A percentile compares a stretch with the other conserved stretches of the same genome.
Conservation (phyloP, 2,329 filamentous ascomycete genomes). For the Pestalotiopsis sp. region DNA sequence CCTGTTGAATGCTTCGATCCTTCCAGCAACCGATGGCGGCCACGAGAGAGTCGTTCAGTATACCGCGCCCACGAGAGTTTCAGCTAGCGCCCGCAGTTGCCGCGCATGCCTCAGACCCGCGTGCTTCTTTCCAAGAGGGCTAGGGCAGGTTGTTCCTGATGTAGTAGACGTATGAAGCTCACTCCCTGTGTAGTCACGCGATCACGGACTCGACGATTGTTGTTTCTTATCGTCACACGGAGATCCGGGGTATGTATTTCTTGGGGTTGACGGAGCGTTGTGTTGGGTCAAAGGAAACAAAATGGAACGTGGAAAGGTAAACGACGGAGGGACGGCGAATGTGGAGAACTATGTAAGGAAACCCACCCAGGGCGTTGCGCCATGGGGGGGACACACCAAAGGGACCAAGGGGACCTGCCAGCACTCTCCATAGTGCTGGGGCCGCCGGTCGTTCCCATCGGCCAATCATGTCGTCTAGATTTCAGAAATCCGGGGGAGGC, state of each 20-base stretch:
- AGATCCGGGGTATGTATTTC: conserved; percentile 1
- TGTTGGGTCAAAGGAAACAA: neutral
- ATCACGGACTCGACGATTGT: neutral
- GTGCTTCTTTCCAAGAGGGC: neutral
- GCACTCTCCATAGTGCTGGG: conserved; percentile 2
- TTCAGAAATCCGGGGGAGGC: conserved; percentile 9
- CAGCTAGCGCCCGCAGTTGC: neutral
- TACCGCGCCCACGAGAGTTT: neutral
- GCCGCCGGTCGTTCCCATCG: neutral
- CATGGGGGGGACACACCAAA: neutral
- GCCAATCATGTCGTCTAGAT: neutral
- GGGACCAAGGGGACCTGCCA: neutral
- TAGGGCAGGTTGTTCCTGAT: neutral
- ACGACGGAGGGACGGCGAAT: neutral
- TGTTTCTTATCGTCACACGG: neutral
- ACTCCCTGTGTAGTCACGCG: neutral
- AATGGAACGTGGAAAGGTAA: neutral
- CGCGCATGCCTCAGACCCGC: conserved; percentile 1
- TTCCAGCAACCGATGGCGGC: neutral
- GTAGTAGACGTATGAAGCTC: neutral
- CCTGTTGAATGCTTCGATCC: neutral
- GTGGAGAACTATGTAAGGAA: neutral
- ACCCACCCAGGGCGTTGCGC: neutral
- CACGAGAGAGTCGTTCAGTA: neutral
- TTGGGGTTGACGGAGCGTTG: neutral